A percentile compares a stretch with the other conserved stretches of the same genome.
Conservation (phyloP, 768 basidiomycete species). For the Boletus tomentosulus region DNA sequence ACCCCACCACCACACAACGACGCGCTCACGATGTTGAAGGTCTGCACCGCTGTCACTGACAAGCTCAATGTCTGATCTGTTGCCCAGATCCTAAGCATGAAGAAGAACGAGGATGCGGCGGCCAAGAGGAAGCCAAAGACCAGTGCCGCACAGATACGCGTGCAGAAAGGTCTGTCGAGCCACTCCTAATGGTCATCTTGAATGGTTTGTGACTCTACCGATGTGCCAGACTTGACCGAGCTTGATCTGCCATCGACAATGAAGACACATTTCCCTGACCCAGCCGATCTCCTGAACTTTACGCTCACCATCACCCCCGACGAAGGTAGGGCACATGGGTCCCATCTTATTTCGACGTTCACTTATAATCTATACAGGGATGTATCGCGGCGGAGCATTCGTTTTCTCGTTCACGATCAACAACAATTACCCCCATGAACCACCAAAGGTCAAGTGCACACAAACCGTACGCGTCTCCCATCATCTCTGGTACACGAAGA, state of each 20-base stretch:
- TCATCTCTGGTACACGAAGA: neutral
- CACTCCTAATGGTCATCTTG: neutral
- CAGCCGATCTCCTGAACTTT: constrained; percentile 94
- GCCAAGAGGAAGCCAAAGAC: constrained; percentile 99
- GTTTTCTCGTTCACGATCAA: constrained; percentile 94
- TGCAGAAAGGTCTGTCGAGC: constrained; percentile 83
- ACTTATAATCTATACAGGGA: constrained; percentile 51
- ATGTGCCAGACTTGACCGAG: constrained; percentile 80
- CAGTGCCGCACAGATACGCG: constrained; percentile 94
- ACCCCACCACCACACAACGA: constrained; percentile 13
- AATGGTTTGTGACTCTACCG: constrained; percentile 1
- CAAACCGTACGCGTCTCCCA: constrained; percentile 63
- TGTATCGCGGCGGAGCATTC: constrained; percentile 97
- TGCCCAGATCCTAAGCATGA: constrained; percentile 95
- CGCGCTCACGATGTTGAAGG: constrained; percentile 42
- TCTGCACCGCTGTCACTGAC: constrained; percentile 10
- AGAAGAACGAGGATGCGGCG: constrained; percentile 97
- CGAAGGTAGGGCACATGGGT: constrained; percentile 60
- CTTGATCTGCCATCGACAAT: constrained; percentile 94
- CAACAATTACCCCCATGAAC: constrained; percentile 97
- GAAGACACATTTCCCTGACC: constrained; percentile 92
- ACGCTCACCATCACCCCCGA: constrained; percentile 93
- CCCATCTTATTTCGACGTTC: neutral
- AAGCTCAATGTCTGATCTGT: constrained; percentile 4
- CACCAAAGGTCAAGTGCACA: constrained; percentile 97